A percentile compares a stretch with the other conserved stretches of the same genome.
phyloP scores from a whole-genome alignment of 2,329 filamentous ascomycete species.

The Phialophora macrospora region DNA sequence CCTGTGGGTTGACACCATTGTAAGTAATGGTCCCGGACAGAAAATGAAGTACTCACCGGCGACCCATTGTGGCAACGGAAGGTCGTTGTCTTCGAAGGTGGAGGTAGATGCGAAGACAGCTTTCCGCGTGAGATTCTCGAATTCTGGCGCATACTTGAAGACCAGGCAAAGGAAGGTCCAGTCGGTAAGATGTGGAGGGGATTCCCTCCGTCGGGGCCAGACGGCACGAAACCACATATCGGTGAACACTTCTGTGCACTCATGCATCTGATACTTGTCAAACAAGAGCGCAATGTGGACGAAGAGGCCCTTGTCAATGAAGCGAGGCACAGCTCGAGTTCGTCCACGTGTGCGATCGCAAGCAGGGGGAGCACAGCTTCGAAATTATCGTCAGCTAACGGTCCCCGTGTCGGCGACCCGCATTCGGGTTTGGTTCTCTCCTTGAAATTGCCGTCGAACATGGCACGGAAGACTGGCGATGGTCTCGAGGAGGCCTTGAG shows the following conservation, averaged over 20 bases:
- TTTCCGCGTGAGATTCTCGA: not conserved
- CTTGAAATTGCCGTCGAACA: slow-evolving; percentile 15
- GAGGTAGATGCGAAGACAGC: not conserved
- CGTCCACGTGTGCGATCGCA: slow-evolving; percentile 10
- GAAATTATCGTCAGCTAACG: slow-evolving; percentile 9
- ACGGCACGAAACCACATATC: slow-evolving; percentile 16
- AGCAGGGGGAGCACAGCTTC: slow-evolving; percentile 17
- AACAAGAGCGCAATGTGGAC: slow-evolving; percentile 5
- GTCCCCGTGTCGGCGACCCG: not conserved
- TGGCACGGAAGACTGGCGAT: slow-evolving; percentile 14
- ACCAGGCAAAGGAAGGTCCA: slow-evolving; percentile 16
- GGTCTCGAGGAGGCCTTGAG: not conserved
- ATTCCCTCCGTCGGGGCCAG: not conserved
- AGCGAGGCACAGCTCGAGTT: slow-evolving; percentile 5
- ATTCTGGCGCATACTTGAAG: not conserved
- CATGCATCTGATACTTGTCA: slow-evolving; percentile 17
- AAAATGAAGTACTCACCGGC: not conserved
- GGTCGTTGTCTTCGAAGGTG: not conserved
- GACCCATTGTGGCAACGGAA: not conserved
- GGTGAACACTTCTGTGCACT: slow-evolving; percentile 16
- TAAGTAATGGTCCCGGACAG: not conserved
- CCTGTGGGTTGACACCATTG: not conserved
- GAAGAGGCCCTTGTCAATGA: not conserved
- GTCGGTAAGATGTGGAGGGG: not conserved
- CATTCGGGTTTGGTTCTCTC: not conserved